Conservation (phyloP, 768 basidiomycete species). For the Auriscalpium orientale region DNA sequence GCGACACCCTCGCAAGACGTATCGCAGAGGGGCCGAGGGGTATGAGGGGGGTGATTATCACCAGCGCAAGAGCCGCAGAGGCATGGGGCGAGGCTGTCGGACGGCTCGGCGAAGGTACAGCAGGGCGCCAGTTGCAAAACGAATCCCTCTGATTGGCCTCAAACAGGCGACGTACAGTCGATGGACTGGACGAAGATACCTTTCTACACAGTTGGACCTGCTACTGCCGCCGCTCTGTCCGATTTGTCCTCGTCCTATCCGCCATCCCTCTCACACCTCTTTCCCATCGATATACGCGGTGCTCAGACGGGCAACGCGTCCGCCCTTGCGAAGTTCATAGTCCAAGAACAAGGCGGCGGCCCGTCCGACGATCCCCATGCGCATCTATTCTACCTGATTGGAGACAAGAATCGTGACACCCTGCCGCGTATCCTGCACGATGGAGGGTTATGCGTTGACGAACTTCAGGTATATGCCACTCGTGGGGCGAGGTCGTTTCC, state of each 20-base stretch:
- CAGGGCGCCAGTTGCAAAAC: neutral
- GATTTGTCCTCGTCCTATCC: conserved; percentile 22
- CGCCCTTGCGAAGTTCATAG: conserved; percentile 57
- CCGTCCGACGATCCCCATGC: conserved; percentile 15
- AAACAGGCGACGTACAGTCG: neutral
- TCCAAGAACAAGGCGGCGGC: conserved; percentile 27
- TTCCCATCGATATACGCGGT: conserved; percentile 34
- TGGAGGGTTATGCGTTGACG: conserved; percentile 36
- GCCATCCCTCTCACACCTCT: conserved; percentile 22
- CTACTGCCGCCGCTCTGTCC: conserved; percentile 45
- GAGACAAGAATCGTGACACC: conserved; percentile 80
- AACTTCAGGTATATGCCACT: conserved; percentile 68
- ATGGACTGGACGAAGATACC: conserved; percentile 47
- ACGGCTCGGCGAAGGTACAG: neutral
- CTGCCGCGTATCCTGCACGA: conserved; percentile 42
- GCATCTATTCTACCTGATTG: conserved; percentile 66
- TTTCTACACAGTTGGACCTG: conserved; percentile 74
- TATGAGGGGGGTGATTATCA: conserved; percentile 62
- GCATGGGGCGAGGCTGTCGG: conserved; percentile 50
- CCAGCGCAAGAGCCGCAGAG: conserved; percentile 71
- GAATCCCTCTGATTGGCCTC: no score
- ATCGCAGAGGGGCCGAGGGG: conserved; percentile 25
- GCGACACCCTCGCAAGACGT: conserved; percentile 32
- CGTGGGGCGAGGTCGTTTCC: conserved; percentile 45
- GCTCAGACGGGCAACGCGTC: conserved; percentile 60